phyloP scores from a whole-genome alignment of 345 rosid genomes.

The Brassica cretica region DNA sequence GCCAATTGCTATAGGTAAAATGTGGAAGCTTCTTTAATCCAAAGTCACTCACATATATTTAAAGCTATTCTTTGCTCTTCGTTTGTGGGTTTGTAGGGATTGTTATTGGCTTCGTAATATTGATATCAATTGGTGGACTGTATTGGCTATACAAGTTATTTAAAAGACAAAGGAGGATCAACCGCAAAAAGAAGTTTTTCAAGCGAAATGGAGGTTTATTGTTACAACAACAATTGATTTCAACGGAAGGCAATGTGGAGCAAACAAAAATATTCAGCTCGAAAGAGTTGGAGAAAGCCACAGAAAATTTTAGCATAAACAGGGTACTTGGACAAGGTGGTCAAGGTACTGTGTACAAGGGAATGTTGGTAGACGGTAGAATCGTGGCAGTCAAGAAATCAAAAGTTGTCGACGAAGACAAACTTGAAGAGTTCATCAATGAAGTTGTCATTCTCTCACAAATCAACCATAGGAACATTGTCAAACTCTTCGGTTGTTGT shows the following conservation, averaged over 20 bases:
- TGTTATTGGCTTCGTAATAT: background rate
- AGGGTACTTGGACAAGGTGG: slow-evolving; percentile 5
- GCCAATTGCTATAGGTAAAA: background rate
- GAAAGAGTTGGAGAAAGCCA: background rate
- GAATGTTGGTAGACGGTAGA: background rate
- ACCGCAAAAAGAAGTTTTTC: background rate
- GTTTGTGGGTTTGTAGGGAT: background rate
- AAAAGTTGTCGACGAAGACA: background rate
- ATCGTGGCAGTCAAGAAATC: slow-evolving; percentile 6
- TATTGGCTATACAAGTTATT: background rate
- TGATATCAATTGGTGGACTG: background rate
- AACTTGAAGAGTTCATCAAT: background rate
- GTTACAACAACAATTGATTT: background rate
- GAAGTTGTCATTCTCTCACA: slow-evolving; percentile 5
- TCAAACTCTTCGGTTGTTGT: background rate
- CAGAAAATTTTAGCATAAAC: background rate
- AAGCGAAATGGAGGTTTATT: background rate
- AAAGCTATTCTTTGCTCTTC: background rate
- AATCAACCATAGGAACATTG: slow-evolving; percentile 2
- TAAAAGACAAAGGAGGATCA: background rate
- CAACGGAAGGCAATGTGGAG: background rate
- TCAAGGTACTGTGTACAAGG: background rate
- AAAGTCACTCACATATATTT: background rate
- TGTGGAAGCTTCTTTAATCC: background rate
- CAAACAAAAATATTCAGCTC: background rate